A percentile compares a stretch with the other conserved stretches of the same genome.
phyloP scores from a whole-genome alignment of 352 stramenopile species.

The Phytopythium kandeliae region DNA sequence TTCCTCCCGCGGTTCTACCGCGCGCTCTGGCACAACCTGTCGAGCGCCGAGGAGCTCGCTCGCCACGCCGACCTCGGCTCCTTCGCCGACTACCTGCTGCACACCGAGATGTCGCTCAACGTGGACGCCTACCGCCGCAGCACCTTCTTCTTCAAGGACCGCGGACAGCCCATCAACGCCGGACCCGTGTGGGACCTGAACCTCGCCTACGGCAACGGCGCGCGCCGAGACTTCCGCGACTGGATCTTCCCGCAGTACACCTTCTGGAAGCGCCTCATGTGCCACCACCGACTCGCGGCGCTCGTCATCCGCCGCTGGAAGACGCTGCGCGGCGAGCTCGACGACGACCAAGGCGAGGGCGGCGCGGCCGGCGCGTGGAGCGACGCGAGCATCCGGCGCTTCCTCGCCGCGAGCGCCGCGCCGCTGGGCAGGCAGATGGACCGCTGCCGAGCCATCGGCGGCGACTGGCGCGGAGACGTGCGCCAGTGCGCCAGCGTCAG shows the following conservation, averaged over 20 bases:
- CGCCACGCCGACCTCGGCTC: slow-evolving; percentile 63
- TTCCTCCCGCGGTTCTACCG: slow-evolving; percentile 65
- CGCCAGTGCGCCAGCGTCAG: slow-evolving; percentile 54
- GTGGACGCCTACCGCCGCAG: slow-evolving; percentile 74
- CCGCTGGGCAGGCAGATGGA: slow-evolving; percentile 41
- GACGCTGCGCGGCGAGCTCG: slow-evolving; percentile 30
- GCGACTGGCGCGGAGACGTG: slow-evolving; percentile 43
- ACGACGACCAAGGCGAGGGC: slow-evolving; percentile 6
- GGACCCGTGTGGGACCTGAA: slow-evolving; percentile 79
- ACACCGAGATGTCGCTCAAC: slow-evolving; percentile 82
- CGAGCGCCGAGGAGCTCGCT: slow-evolving; percentile 41
- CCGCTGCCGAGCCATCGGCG: slow-evolving; percentile 31
- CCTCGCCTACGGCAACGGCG: slow-evolving; percentile 69
- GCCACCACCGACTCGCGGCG: slow-evolving; percentile 70
- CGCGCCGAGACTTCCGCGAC: slow-evolving; percentile 41
- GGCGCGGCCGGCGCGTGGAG: slow-evolving; percentile 35
- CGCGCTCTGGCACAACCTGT: slow-evolving; percentile 78
- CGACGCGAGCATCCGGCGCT: slow-evolving; percentile 39
- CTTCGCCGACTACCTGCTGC: slow-evolving; percentile 70
- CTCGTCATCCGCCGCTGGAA: slow-evolving; percentile 76
- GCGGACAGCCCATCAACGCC: slow-evolving; percentile 65
- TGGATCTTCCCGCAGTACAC: slow-evolving; percentile 78
- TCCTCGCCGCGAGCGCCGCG: slow-evolving; percentile 40
- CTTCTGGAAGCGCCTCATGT: slow-evolving; percentile 78
- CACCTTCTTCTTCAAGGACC: slow-evolving; percentile 79